Base-by-base conservation (phyloP, 2,329 filamentous ascomycete species). In the Aspergillus neotritici region DNA sequence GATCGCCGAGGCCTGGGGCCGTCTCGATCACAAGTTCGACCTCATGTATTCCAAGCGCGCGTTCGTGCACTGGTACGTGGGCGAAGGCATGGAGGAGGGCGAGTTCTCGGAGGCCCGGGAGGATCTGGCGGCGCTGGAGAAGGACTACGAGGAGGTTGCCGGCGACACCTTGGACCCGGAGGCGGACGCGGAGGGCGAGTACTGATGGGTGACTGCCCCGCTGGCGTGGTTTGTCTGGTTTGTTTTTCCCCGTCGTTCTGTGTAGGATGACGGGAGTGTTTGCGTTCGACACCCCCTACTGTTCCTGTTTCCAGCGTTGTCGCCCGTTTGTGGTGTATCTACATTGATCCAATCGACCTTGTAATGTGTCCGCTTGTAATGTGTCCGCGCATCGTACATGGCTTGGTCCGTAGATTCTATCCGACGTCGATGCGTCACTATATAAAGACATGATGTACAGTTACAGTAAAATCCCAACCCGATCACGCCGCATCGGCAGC, bases 41-140 rank as follows among this genome's bases (percentile, higher is more conserved):
- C 75, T 84, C 49, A 84, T 84, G 80, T 83, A 83, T 67, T 76
- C 75, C 48, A 84, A 83, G 70, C 77, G 80, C 50, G 80, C 80
- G 10, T 84, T 84, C 58, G 80, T 83, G n/a, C 80, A 83, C 62
- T 83, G 80, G 80, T 84, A 83, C 55, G 87, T 93, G 41, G 87
- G 87, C 54, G 87, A 93, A 73, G 87, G 87, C 72, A 93, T 93
- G 87, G 87, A 93, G 74, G 87, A 93, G 68, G 87, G 87, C 59
- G 87, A 93, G 69, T 93, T 93, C 74, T 86, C 83, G 51, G 87
- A 93, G 70, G 87, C 87, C 49, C 83, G 87, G 56, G 87, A 93
- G 73, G 87, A 93, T 66, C 75, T 93, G 48, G 87, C 87, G 50
- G 87, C 87, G 37, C 75, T 93, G 29, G 87, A 91, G 76, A 87